Evolutionary conservation across 352 stramenopile species (phyloP), one percentile per base, ranked within the genome.

Genomic region (Pythium graminicola): DNA sequence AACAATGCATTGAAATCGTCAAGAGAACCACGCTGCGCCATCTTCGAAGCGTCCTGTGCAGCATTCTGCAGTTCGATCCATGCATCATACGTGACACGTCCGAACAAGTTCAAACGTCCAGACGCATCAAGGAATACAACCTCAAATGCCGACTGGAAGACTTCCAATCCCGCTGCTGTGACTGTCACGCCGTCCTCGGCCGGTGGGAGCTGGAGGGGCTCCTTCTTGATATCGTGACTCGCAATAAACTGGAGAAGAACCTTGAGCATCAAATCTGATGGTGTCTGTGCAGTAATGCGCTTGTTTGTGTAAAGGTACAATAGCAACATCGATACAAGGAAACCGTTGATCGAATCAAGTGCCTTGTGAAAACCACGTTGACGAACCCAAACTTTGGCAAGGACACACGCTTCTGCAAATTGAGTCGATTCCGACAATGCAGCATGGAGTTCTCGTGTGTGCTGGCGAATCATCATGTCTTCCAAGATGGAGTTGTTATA

Each of bases 401-500:
- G 58, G 19, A 93, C 69, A 45, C 80, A 93, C 0, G 85, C 82
- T 24, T 94, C 70, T 0, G 70, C 74, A 55, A 97, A 85, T 44
- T 85, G 68, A 8, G 74, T 65, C 1, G 74, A 88, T 39, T 85
- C 73, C 20, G 76, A 76, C 17, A 81, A 54, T 26, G 68, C 72
- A 1, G 68, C 60, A 54, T 96, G 85, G 11, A 97, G 76, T 40
- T 89, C 77, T 27, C 78, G 62, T 26, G 89, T 88, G 57, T 96
- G 88, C 23, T 82, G 67, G 2, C 73, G 73, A 35, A 93, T 61
- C 65, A 82, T 73, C 81, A 95, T 91, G 56, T 97, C 88, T 54
- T 97, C 88, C n/a, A 97, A 56, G 17, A 97, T 87, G 5, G 77
- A 68, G 51, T 89, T 95, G 65, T 96, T 96, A 80, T 97, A 96